These are phyloP conservation scores for Lantana camara DNA, from an alignment of 257 asterid species.

Conservation along the genomic window DNA sequence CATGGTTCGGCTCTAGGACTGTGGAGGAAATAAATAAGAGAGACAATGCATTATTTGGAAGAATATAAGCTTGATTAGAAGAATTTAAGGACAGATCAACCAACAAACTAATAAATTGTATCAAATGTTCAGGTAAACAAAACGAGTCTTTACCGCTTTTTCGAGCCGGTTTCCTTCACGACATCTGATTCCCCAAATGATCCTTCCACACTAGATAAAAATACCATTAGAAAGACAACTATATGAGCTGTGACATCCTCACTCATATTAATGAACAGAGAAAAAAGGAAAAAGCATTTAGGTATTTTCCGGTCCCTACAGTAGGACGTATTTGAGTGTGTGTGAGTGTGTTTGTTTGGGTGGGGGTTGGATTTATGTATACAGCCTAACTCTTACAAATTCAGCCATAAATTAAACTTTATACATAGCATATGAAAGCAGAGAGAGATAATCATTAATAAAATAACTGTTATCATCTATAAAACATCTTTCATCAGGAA, in stretches of 20 bases:
- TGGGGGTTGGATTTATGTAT: not conserved
- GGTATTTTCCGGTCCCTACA: no score
- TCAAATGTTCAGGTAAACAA: not conserved
- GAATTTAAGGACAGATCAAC: not conserved
- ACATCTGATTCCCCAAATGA: conserved; percentile 60
- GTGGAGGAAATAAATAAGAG: conserved; percentile 22
- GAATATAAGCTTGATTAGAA: not conserved
- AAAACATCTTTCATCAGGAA: conserved; percentile 8
- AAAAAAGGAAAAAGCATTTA: conserved; percentile 18
- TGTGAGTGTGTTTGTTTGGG: not conserved
- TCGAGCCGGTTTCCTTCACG: conserved; percentile 53
- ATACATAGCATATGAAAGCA: not conserved
- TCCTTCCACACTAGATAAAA: conserved; percentile 48
- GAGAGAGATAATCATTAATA: not conserved
- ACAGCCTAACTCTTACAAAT: not conserved
- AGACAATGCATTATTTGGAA: not conserved
- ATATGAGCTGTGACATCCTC: not conserved
- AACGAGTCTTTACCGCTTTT: conserved; percentile 57
- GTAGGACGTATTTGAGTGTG: not conserved
- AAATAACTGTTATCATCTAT: conserved; percentile 6
- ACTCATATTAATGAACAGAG: not conserved
- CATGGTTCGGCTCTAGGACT: conserved; percentile 59
- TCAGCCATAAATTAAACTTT: not conserved
- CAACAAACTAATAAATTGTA: not conserved
- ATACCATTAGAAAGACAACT: not conserved